Percentiles rank a stretch among this genome's conserved stretches.
phyloP scores from a whole-genome alignment of 495 filamentous ascomycete genomes.

The Neurospora sp. region DNA sequence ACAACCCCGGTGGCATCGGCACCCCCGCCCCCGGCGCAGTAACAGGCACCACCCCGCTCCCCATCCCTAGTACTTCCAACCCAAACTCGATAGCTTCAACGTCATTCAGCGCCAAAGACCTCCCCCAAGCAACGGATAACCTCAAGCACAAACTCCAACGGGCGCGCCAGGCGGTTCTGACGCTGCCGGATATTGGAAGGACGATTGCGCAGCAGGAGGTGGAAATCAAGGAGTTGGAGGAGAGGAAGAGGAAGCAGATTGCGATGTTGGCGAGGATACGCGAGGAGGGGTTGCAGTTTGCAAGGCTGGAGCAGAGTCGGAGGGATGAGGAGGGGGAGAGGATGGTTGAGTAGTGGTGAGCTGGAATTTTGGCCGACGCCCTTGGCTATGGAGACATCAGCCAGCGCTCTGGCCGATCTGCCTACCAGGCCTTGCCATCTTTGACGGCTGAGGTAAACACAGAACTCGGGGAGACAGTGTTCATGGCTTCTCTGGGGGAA shows the following conservation, averaged over 20 bases:
- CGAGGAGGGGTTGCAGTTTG: constrained; percentile 32
- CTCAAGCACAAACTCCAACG: constrained; percentile 74
- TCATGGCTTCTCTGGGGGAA: not conserved
- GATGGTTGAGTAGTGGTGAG: constrained; percentile 12
- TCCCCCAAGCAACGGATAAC: constrained; percentile 60
- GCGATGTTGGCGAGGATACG: constrained; percentile 38
- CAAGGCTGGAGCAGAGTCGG: constrained; percentile 8
- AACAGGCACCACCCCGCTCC: constrained; percentile 21
- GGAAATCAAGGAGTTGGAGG: constrained; percentile 71
- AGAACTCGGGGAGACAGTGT: not conserved
- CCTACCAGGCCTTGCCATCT: not conserved
- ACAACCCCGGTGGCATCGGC: not conserved
- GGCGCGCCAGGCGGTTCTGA: constrained; percentile 56
- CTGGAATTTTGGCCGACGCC: not conserved
- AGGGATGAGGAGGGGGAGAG: constrained; percentile 8
- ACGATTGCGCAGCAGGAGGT: constrained; percentile 66
- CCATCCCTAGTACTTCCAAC: not conserved
- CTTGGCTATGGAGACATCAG: too few species aligned
- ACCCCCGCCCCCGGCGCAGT: constrained; percentile 22
- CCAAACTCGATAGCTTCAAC: constrained; percentile 1
- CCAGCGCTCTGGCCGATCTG: too few species aligned
- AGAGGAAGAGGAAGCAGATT: constrained; percentile 48
- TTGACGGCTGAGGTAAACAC: not conserved
- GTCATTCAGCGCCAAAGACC: constrained; percentile 61
- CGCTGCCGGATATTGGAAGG: constrained; percentile 64